Base-by-base conservation (phyloP, 75 land plant species). In the Adiantum capillusveneris region DNA sequence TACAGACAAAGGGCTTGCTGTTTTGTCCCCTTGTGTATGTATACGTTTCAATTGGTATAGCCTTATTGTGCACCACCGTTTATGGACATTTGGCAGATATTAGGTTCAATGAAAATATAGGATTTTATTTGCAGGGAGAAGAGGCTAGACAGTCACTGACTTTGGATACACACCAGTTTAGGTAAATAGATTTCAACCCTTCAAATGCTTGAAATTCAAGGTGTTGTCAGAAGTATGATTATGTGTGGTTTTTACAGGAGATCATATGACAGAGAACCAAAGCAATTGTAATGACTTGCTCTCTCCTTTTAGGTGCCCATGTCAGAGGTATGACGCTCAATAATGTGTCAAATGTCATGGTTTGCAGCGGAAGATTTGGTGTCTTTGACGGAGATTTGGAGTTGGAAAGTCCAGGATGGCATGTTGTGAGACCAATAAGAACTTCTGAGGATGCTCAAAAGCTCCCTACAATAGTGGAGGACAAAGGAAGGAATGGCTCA, bases 321-420 rank as follows among this genome's bases (percentile, higher is more conserved):
- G n/a, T n/a, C n/a, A n/a, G n/a, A n/a, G n/a, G n/a, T n/a, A n/a
- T n/a, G n/a, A n/a, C n/a, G n/a, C n/a, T 31, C 22, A 63, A 29
- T 21, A 16, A 49, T 34, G 24, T 30, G 26, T 30, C 31, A 51
- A 31, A 21, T 29, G 2, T 29, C 37, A 34, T 66, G 19, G 12
- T 18, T 13, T 57, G 60, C 69, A 72, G 75, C 45, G 76, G 76
- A 17, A 63, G 76, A 31, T 73, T 73, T 31, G 76, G 69, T 56
- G 71, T 73, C 0, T 73, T 73, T 56, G 70, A 60, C 21, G 76
- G 69, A 25, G 71, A 73, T 55, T 25, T 31, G 27, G 70, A 66
- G 16, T 43, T 61, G 52, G 75, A 72, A 26, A 73, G 76, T 44
- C 70, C 76, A 12, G 58, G 65, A 28, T 67, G 69, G 64, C 76